These are phyloP conservation scores for Nicotiana tomentosiformis DNA, from an alignment of 257 asterid species.

Conservation along the genomic window DNA sequence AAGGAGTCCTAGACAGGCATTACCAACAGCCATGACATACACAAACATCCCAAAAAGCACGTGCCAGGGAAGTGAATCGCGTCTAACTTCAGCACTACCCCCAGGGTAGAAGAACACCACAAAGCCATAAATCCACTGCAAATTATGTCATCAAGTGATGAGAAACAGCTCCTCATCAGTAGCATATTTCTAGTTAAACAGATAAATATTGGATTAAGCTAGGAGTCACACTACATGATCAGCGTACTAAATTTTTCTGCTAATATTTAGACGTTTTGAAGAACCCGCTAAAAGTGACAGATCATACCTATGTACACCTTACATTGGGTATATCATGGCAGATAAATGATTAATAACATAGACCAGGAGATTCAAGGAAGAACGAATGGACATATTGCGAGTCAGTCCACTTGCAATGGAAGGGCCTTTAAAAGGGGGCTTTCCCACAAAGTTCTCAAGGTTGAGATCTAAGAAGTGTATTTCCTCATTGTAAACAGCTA, in stretches of 20 bases:
- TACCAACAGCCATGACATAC: conserved; percentile 57
- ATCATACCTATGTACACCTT: not conserved
- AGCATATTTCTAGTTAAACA: not conserved
- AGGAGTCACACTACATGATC: not conserved
- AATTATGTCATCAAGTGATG: not conserved
- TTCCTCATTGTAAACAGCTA: not conserved
- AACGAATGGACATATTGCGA: not conserved
- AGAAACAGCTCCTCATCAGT: not conserved
- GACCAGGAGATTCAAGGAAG: not conserved
- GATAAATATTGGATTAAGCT: not conserved
- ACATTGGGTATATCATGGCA: not conserved
- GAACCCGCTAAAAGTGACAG: not conserved
- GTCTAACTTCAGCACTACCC: conserved; percentile 54
- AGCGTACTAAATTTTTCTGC: not conserved
- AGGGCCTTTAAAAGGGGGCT: not conserved
- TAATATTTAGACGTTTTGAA: not conserved
- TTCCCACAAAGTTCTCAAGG: not conserved
- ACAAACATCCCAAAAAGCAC: conserved; percentile 64
- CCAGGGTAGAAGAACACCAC: conserved; percentile 92
- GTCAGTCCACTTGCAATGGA: not conserved
- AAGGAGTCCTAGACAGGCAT: conserved; percentile 69
- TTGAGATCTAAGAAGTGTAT: not conserved
- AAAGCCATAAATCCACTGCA: conserved; percentile 92
- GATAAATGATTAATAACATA: not conserved
- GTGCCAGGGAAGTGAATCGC: conserved; percentile 89